Evolutionary conservation across 73 alveolate genomes (phyloP).

Genomic region (Paraurostyla sp.): DNA sequence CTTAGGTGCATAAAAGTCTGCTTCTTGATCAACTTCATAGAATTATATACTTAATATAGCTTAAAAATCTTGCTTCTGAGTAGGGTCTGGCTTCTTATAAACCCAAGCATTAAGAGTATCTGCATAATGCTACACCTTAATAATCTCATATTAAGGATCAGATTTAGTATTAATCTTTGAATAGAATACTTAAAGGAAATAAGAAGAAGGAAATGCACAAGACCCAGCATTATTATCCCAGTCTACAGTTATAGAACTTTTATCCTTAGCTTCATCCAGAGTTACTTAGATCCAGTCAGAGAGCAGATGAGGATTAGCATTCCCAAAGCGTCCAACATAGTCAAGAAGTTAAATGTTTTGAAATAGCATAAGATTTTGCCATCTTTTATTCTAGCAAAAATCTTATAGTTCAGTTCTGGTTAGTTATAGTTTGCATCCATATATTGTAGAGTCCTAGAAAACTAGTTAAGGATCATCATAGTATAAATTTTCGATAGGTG

Average conservation of each 20-base stretch:
- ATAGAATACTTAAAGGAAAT: constrained; percentile 30
- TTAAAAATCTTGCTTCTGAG: constrained; percentile 17
- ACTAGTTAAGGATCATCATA: constrained; percentile 47
- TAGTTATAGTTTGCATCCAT: constrained; percentile 39
- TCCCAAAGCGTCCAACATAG: constrained; percentile 48
- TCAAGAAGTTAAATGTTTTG: constrained; percentile 21
- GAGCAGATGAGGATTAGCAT: constrained; percentile 44
- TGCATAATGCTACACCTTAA: constrained; percentile 22
- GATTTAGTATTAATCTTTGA: constrained; percentile 42
- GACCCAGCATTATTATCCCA: constrained; percentile 37
- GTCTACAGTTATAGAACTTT: not conserved
- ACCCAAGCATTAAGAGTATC: constrained; percentile 45
- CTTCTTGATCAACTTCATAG: constrained; percentile 25
- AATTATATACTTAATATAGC: constrained; percentile 11
- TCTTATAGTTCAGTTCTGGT: constrained; percentile 17
- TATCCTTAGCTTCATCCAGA: constrained; percentile 11
- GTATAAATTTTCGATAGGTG: constrained; percentile 21
- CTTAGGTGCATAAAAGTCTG: constrained; percentile 29
- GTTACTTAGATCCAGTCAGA: constrained; percentile 39
- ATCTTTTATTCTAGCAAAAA: constrained; percentile 27
- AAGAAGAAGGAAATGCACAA: constrained; percentile 38
- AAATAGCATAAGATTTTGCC: constrained; percentile 46
- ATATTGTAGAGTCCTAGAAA: constrained; percentile 43
- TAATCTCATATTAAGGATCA: constrained; percentile 34
- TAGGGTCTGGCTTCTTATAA: constrained; percentile 42